A percentile compares a stretch with the other conserved stretches of the same genome.
Evolutionary conservation across 2,329 filamentous ascomycete species (phyloP).

Genomic region (Penicillium palitans): DNA sequence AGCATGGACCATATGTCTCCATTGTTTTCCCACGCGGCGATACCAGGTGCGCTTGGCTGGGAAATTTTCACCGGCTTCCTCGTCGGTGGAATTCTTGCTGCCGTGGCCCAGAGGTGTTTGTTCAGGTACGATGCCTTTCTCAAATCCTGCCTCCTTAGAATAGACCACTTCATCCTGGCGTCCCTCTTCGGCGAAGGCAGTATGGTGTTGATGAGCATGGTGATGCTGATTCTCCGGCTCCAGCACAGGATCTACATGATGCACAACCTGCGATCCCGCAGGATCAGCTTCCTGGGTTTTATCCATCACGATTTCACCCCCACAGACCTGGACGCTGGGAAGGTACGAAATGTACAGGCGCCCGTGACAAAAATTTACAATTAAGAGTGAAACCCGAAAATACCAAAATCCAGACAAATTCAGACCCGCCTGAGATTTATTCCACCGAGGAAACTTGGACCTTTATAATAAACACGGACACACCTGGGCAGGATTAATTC

Average conservation of each 20-base stretch:
- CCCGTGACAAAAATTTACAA: not conserved
- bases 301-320: slow-evolving; percentile 1
- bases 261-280: not conserved
- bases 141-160: slow-evolving; percentile 44
- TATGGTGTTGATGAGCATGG: slow-evolving; percentile 44
- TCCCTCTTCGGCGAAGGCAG: slow-evolving; percentile 37
- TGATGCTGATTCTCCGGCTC: slow-evolving; percentile 42
- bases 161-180: slow-evolving; percentile 51
- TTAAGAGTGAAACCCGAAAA: not conserved
- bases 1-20: slow-evolving; percentile 46
- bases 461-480: not conserved
- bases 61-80: slow-evolving; percentile 42
- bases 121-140: slow-evolving; percentile 40
- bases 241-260: slow-evolving; percentile 36
- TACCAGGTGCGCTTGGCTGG: slow-evolving; percentile 32
- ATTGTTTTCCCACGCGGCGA: slow-evolving; percentile 30
- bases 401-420: not conserved
- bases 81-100: slow-evolving; percentile 39
- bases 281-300: not conserved
- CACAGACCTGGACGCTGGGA: not conserved
- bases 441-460: not conserved
- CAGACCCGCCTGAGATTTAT: not conserved
- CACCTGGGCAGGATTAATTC: not conserved
- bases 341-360: not conserved
- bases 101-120: slow-evolving; percentile 40